Percentiles rank a stretch among this genome's conserved stretches.
phyloP scores from a whole-genome alignment of 78 protist species.

The Polysphondylium violaceum region DNA sequence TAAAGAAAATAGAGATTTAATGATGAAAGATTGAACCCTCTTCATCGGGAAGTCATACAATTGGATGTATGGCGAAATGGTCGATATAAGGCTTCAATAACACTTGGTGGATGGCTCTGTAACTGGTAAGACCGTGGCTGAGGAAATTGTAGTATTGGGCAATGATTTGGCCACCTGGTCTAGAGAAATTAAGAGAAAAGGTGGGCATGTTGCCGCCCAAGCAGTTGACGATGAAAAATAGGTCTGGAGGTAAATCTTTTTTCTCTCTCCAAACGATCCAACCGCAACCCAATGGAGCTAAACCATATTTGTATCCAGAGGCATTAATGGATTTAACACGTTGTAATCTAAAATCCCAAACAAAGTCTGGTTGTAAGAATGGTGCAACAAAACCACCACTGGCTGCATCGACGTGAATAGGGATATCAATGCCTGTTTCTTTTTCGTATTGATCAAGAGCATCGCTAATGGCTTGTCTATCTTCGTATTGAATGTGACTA shows the following conservation, averaged over 20 bases:
- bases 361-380: constrained; percentile 29
- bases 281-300: constrained; percentile 47
- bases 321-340: constrained; percentile 59
- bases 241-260: constrained; percentile 47
- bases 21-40: constrained; percentile 29
- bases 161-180: constrained; percentile 42
- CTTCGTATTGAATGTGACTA: constrained; percentile 84
- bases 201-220: constrained; percentile 63
- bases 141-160: constrained; percentile 67
- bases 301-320: constrained; percentile 80
- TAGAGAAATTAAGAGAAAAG: constrained; percentile 64
- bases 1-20: too few species aligned
- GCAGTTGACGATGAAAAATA: constrained; percentile 56
- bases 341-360: constrained; percentile 82
- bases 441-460: constrained; percentile 38
- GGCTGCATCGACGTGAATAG: constrained; percentile 86
- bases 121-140: constrained; percentile 55
- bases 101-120: neutral
- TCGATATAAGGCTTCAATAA: constrained; percentile 9
- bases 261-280: constrained; percentile 46
- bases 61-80: constrained; percentile 24
- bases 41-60: neutral
- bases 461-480: constrained; percentile 34
- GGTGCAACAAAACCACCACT: constrained; percentile 86
- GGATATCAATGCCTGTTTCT: constrained; percentile 49